phyloP scores from a whole-genome alignment of 225 moss, liverwort and hornwort species.

The Pleurozium schreberi region DNA sequence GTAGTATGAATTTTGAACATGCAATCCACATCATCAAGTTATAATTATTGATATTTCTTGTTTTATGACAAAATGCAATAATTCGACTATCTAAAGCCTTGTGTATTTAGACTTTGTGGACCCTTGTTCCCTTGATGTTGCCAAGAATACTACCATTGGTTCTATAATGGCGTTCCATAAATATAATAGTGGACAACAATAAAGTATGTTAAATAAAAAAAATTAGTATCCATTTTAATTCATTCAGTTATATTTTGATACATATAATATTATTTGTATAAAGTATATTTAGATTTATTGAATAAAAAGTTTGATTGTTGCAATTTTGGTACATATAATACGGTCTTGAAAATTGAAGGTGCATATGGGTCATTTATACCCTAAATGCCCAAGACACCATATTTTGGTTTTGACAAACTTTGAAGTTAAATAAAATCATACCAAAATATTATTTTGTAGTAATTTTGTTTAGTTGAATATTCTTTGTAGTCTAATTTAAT shows the following conservation, averaged over 20 bases:
- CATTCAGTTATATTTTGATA: background rate
- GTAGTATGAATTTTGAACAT: background rate
- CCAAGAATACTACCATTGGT: background rate
- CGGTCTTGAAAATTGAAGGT: too few relatives aligned
- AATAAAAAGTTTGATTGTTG: too few relatives aligned
- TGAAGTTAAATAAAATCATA: too few relatives aligned
- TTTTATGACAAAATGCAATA: background rate
- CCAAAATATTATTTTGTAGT: too few relatives aligned
- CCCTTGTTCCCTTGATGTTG: background rate
- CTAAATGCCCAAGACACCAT: too few relatives aligned
- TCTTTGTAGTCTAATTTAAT: background rate
- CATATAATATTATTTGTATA: too few relatives aligned
- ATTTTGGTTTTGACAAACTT: too few relatives aligned
- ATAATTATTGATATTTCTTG: background rate
- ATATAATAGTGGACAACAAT: background rate
- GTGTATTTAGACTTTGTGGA: background rate
- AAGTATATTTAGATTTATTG: too few relatives aligned
- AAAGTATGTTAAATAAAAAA: background rate
- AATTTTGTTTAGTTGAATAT: too few relatives aligned
- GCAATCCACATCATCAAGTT: rapidly evolving
- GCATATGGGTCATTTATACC: too few relatives aligned
- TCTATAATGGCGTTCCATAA: background rate
- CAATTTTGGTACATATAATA: too few relatives aligned
- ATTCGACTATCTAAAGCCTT: background rate
- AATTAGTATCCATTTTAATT: background rate